Evolutionary conservation across 371 early-diverging fungal genomes (phyloP).

Genomic region (Chytridium lagenaria): DNA sequence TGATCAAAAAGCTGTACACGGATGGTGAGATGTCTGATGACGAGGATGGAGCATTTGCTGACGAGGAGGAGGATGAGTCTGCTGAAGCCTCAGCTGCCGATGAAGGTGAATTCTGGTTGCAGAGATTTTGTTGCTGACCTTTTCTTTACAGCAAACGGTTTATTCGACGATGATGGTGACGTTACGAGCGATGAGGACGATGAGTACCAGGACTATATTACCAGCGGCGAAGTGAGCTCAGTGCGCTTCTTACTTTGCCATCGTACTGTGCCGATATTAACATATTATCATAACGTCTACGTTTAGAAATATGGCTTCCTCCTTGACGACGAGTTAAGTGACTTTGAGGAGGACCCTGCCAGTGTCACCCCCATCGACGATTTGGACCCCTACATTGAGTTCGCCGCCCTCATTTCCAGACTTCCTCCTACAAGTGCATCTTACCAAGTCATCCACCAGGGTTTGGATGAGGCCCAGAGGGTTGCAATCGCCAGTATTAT

Average conservation of each 20-base stretch:
- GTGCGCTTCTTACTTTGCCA: no score
- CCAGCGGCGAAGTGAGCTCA: constrained; percentile 25
- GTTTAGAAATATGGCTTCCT: constrained; percentile 10
- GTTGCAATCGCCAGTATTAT: constrained; percentile 46
- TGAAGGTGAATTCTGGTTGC: no score
- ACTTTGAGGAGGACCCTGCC: constrained; percentile 76
- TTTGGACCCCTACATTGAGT: constrained; percentile 79
- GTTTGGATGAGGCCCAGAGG: constrained; percentile 54
- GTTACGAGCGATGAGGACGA: constrained; percentile 37
- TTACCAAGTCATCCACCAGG: constrained; percentile 54
- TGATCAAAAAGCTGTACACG: constrained; percentile 32
- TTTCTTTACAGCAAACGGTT: no score
- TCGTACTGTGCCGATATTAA: constrained; percentile 42
- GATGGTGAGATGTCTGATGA: constrained; percentile 61
- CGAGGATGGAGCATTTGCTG: constrained; percentile 64
- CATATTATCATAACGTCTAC: neutral
- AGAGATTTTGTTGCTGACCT: no score
- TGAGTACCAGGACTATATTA: constrained; percentile 41
- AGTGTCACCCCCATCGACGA: constrained; percentile 86
- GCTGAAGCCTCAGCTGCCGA: constrained; percentile 53
- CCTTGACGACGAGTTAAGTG: constrained; percentile 69
- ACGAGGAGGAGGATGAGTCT: constrained; percentile 53
- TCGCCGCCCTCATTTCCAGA: constrained; percentile 57
- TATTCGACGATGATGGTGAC: constrained; percentile 61
- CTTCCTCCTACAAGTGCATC: constrained; percentile 48